Percentiles rank a stretch among this genome's conserved stretches.
Conservation (phyloP, 768 basidiomycete species). For the Suillus subaureus region DNA sequence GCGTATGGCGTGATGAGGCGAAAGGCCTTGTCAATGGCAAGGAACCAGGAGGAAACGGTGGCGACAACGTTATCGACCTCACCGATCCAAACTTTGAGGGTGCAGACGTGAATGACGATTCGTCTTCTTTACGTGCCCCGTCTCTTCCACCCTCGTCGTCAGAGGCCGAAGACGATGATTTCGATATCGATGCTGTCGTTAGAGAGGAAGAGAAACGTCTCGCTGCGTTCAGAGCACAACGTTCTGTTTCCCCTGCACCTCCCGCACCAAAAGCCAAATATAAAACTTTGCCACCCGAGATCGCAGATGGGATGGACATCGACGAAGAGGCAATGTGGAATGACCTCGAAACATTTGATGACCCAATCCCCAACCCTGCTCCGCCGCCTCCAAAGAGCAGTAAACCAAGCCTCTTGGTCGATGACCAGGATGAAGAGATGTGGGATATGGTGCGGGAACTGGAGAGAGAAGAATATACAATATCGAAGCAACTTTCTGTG, state of each 20-base stretch:
- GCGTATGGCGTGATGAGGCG: constrained; percentile 79
- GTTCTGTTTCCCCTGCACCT: constrained; percentile 9
- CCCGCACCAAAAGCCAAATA: constrained; percentile 13
- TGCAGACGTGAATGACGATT: constrained; percentile 28
- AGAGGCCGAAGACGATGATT: constrained; percentile 46
- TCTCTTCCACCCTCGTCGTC: constrained; percentile 43
- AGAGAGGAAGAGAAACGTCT: constrained; percentile 44
- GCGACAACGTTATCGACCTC: constrained; percentile 33
- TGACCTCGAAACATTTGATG: constrained; percentile 21
- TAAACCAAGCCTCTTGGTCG: constrained; percentile 3
- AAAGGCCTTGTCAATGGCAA: constrained; percentile 43
- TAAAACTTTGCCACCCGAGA: constrained; percentile 10
- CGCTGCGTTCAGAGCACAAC: constrained; percentile 23
- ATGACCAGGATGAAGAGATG: constrained; percentile 64
- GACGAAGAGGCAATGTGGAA: constrained; percentile 46
- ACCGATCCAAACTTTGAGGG: constrained; percentile 29
- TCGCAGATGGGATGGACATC: constrained; percentile 25
- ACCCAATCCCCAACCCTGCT: constrained; percentile 9
- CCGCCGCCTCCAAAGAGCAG: constrained; percentile 10
- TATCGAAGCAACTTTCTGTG: constrained; percentile 24
- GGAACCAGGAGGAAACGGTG: constrained; percentile 20
- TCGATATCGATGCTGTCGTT: constrained; percentile 55
- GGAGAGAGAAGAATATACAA: constrained; percentile 34
- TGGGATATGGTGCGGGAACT: constrained; percentile 69
- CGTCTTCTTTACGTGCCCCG: constrained; percentile 41